A percentile compares a stretch with the other conserved stretches of the same genome.
Conservation (phyloP, 305 asterid species). For the Fraxinus sp. region DNA sequence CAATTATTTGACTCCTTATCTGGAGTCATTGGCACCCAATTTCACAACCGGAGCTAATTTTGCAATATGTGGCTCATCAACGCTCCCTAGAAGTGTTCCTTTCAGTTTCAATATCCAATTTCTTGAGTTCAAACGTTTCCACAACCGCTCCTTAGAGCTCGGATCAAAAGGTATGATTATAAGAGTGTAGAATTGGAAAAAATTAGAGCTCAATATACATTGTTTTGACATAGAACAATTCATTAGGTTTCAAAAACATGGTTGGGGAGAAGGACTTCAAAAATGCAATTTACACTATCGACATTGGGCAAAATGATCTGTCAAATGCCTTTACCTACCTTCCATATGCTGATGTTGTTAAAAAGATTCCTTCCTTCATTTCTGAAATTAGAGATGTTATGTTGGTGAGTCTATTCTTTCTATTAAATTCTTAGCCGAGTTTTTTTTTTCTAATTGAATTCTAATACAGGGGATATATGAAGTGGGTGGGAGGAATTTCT, state of each 20-base stretch:
- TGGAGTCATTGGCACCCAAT: slow-evolving; percentile 41
- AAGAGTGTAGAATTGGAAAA: not conserved
- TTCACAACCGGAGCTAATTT: slow-evolving; percentile 51
- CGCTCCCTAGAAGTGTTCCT: slow-evolving; percentile 36
- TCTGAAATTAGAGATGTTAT: slow-evolving; percentile 48
- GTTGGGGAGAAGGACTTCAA: slow-evolving; percentile 35
- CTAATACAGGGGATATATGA: slow-evolving; percentile 29
- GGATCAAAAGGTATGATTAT: slow-evolving; percentile 28
- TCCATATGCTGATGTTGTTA: slow-evolving; percentile 28
- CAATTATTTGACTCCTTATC: slow-evolving; percentile 48
- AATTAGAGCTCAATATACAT: not conserved
- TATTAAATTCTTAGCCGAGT: not conserved
- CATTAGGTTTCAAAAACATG: slow-evolving; percentile 24
- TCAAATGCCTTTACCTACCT: slow-evolving; percentile 32
- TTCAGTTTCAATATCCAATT: slow-evolving; percentile 40
- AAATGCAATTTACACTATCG: slow-evolving; percentile 46
- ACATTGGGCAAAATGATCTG: slow-evolving; percentile 59
- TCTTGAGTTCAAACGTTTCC: slow-evolving; percentile 41
- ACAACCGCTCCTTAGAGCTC: slow-evolving; percentile 33
- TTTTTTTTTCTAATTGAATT: not conserved
- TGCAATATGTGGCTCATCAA: slow-evolving; percentile 41
- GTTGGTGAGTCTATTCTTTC: slow-evolving; percentile 31
- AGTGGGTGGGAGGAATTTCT: slow-evolving; percentile 45
- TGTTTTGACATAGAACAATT: not conserved
- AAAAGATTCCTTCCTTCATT: slow-evolving; percentile 45